phyloP scores from a whole-genome alignment of 108 stramenopile species.

The Phaeodactylum tricornutum region DNA sequence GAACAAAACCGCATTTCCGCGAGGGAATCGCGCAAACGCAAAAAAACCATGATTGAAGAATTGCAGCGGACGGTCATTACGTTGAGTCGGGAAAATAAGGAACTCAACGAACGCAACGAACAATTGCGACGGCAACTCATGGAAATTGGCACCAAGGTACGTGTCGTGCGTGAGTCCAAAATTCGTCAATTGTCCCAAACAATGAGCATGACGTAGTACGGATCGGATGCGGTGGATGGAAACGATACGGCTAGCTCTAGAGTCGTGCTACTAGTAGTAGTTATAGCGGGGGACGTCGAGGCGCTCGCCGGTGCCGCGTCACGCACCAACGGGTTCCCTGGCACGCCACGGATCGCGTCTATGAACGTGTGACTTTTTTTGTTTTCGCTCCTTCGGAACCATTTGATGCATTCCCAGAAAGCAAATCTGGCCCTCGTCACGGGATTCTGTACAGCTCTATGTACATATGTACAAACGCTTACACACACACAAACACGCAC shows the following conservation, averaged over 20 bases:
- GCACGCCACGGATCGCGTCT: not conserved
- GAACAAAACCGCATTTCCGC: constrained; percentile 88
- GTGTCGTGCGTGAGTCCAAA: not conserved
- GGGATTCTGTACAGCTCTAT: not conserved
- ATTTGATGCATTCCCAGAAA: too few species aligned
- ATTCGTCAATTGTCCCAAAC: not conserved
- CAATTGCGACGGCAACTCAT: constrained; percentile 50
- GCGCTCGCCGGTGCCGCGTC: not conserved
- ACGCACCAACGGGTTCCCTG: not conserved
- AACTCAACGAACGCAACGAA: constrained; percentile 75
- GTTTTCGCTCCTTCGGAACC: too few species aligned
- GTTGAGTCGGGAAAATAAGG: constrained; percentile 73
- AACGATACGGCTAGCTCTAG: too few species aligned
- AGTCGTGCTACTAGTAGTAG: not conserved
- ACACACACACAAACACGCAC: not conserved
- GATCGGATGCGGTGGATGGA: too few species aligned
- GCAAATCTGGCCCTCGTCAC: constrained; percentile 1
- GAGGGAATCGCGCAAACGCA: constrained; percentile 75
- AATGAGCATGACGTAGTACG: not conserved
- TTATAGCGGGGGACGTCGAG: not conserved
- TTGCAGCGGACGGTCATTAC: constrained; percentile 80
- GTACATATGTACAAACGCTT: not conserved
- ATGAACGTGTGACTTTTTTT: too few species aligned
- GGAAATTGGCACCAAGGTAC: constrained; percentile 70
- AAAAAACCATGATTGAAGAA: constrained; percentile 88